Evolutionary conservation across 1,139 yeast species (phyloP), one percentile per base, ranked within the genome.

Genomic region (Kodamaea sp.): DNA sequence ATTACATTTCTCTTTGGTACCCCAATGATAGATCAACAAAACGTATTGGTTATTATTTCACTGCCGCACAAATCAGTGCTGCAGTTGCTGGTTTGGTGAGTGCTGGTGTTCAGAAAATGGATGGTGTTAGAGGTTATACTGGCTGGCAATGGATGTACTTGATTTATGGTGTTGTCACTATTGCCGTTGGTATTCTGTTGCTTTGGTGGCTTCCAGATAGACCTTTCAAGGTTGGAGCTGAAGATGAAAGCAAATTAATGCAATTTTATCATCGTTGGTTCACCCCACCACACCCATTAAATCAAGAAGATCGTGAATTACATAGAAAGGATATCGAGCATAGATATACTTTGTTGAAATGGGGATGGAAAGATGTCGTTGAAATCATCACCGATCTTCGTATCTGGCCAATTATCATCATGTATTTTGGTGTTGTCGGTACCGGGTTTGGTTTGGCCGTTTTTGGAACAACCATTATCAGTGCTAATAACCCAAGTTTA

Each of bases 341-440:
- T 43, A 54, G 81, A 33, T 75, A 73, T 48, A 55, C 58, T 35
- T 56, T 61, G 27, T 47, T 77, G 6, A 48, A 55, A 7, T 87
- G 95, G 94, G 71, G 73, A 2, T 66, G 80, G 69, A 67, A 60
- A 35, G 92, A 86, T 42, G 67, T 87, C 24, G 57, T 63, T 33
- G 59, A 57, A n/a, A 75, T 87, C 35, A 54, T 85, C 24, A 54
- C 70, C 24, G 95, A 87, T 57, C 53, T 73, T 33, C 71, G 94
- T 48, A 70, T 84, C 33, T 86, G 92, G 92, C 94, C 95, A 1
- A 62, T 87, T 44, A 69, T 85, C 36, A 70, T 87, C 64, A 87
- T 87, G 96, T 87, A 87, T 62, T 88, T 87, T 61, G 96, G 96
- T 7, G 95, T 84, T 10, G 96, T 87, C 12, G 96, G 96, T 34